phyloP scores from a whole-genome alignment of 1,284 basidiomycete genomes.

The Agaricales sp. region DNA sequence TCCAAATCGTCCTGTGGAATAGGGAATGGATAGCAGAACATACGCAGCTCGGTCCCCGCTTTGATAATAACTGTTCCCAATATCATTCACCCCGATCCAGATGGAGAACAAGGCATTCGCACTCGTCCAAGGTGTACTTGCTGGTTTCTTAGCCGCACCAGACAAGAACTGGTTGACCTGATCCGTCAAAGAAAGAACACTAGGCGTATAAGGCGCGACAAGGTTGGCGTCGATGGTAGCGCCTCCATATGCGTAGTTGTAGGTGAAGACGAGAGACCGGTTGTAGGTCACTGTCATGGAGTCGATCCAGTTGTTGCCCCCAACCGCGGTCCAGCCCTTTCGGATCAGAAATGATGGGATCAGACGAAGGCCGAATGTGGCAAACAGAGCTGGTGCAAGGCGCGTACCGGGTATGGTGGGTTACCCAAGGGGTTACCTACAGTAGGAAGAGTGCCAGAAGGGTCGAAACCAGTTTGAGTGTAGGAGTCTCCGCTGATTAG shows the following conservation, averaged over 20 bases:
- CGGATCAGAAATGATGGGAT: not conserved
- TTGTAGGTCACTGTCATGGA: conserved; percentile 29
- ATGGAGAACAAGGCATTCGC: conserved; percentile 43
- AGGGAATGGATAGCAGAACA: too few species aligned
- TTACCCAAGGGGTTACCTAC: conserved; percentile 45
- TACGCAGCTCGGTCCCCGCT: conserved; percentile 39
- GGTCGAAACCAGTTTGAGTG: conserved; percentile 42
- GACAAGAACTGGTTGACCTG: conserved; percentile 44
- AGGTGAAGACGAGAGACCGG: conserved; percentile 35
- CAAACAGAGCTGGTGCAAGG: conserved; percentile 48
- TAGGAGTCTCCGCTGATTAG: conserved; percentile 44
- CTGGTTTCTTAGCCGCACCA: conserved; percentile 31
- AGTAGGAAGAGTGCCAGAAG: conserved; percentile 28
- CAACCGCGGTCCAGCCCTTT: conserved; percentile 39
- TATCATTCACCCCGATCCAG: conserved; percentile 55
- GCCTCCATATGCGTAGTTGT: conserved; percentile 53
- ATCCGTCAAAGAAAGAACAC: conserved; percentile 40
- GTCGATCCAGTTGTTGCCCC: conserved; percentile 49
- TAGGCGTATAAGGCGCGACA: conserved; percentile 37
- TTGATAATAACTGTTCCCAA: conserved; percentile 40
- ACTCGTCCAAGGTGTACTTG: conserved; percentile 40
- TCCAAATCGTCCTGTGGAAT: too few species aligned
- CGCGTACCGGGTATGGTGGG: conserved; percentile 33
- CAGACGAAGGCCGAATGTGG: conserved; percentile 58
- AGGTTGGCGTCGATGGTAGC: conserved; percentile 49